A percentile compares a stretch with the other conserved stretches of the same genome.
Conservation (phyloP, 345 rosid species). For the Fremontodendron californicum region DNA sequence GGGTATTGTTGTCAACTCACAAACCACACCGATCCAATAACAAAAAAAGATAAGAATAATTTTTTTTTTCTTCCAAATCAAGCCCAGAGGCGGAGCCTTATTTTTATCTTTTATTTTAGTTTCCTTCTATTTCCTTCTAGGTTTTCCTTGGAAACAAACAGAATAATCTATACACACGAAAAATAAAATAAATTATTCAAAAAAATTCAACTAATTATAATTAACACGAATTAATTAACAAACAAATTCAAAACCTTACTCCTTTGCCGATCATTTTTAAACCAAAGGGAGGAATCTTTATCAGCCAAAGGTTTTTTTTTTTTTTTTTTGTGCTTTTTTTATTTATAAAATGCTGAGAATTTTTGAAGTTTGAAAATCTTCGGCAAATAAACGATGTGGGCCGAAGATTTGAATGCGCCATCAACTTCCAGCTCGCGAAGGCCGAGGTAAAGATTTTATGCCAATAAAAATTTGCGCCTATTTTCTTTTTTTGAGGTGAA, state of each 20-base stretch:
- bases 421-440: conserved; percentile 20
- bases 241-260: background rate
- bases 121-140: background rate
- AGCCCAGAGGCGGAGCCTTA: background rate
- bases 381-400: conserved; percentile 13
- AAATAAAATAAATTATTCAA: background rate
- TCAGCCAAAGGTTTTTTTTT: background rate
- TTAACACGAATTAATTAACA: background rate
- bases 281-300: background rate
- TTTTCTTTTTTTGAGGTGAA: background rate
- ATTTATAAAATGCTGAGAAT: background rate
- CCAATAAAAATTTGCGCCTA: background rate
- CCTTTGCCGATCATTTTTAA: background rate
- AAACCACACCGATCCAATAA: background rate
- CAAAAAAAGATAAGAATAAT: too few species aligned
- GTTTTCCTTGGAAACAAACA: conserved; percentile 13
- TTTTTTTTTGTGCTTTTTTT: background rate
- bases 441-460: conserved; percentile 10
- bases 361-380: background rate
- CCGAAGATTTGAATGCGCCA: conserved; percentile 14
- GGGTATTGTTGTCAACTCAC: background rate
- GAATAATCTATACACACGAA: background rate
- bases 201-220: background rate
- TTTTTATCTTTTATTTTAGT: background rate
- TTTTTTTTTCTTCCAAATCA: too few species aligned